phyloP scores from a whole-genome alignment of 352 stramenopile genomes.

The Globisporangium camurandrum region DNA sequence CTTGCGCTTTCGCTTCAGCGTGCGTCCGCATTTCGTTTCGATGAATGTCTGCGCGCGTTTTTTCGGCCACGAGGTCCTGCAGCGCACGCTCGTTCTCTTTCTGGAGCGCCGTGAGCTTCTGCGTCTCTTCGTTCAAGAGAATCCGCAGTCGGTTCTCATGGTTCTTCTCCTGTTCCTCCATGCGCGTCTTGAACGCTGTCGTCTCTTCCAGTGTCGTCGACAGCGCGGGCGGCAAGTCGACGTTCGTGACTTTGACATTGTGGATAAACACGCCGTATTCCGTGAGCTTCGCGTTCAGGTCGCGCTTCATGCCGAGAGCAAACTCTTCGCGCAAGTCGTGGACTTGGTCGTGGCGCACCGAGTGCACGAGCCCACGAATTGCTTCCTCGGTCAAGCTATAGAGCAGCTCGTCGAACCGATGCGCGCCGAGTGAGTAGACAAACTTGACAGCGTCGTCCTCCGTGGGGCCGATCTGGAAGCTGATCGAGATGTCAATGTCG shows the following conservation, averaged over 20 bases:
- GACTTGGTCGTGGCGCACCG: too few species aligned
- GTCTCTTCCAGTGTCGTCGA: conserved; percentile 71
- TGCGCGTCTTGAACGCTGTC: conserved; percentile 81
- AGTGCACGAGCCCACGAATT: too few species aligned
- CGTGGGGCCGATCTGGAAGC: too few species aligned
- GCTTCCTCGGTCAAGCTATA: too few species aligned
- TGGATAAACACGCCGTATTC: too few species aligned
- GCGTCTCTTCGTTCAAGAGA: conserved; percentile 76
- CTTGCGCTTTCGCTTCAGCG: conserved; percentile 65
- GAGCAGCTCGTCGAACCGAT: too few species aligned
- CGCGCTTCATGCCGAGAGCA: too few species aligned
- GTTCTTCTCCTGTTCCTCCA: conserved; percentile 87
- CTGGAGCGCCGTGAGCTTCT: conserved; percentile 71
- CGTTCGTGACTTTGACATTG: conserved; percentile 86
- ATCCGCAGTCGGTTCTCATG: conserved; percentile 83
- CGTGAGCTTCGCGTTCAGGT: too few species aligned
- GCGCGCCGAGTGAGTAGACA: too few species aligned
- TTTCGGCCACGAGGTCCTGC: conserved; percentile 64
- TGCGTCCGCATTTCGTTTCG: conserved; percentile 72
- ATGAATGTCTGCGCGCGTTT: conserved; percentile 60
- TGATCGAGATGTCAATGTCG: too few species aligned
- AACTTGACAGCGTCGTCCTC: too few species aligned
- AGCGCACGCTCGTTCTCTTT: conserved; percentile 76
- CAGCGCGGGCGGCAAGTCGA: conserved; percentile 54
- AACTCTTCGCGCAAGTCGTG: too few species aligned